Conservation (phyloP, 129 eudicot genomes). For the Lactuca sativa region DNA sequence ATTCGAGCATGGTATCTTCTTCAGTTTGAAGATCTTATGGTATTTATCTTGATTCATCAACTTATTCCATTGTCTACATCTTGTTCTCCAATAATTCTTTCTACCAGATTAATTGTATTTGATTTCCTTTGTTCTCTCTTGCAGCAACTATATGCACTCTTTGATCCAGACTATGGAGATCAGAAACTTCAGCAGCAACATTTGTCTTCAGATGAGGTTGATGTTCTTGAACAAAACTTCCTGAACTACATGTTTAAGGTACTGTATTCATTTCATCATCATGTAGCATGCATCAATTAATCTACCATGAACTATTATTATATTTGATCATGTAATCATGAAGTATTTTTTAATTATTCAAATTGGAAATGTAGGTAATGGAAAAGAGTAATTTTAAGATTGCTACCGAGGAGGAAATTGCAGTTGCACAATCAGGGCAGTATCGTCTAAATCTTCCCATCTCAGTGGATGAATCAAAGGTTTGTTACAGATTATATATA, state of each 20-base stretch:
- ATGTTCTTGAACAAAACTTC: slow-evolving; percentile 38
- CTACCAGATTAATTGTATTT: neutral
- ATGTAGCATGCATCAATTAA: neutral
- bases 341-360: no score
- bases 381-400: slow-evolving; percentile 91
- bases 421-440: slow-evolving; percentile 80
- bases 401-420: slow-evolving; percentile 79
- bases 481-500: slow-evolving; percentile 15
- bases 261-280: neutral
- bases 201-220: slow-evolving; percentile 46
- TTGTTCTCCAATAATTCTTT: neutral
- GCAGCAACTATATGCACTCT: slow-evolving; percentile 76
- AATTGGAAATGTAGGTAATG: no score
- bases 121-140: neutral
- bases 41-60: slow-evolving; percentile 20
- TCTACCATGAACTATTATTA: neutral
- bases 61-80: neutral
- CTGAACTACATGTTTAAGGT: slow-evolving; percentile 58
- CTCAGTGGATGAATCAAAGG: slow-evolving; percentile 93
- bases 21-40: slow-evolving; percentile 93
- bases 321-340: no score
- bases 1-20: slow-evolving; percentile 77
- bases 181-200: slow-evolving; percentile 65
- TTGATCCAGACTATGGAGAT: slow-evolving; percentile 72
- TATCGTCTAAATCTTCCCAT: slow-evolving; percentile 97